phyloP scores from a whole-genome alignment of 148 eudicot species.

The Fagopyrum tataricum region DNA sequence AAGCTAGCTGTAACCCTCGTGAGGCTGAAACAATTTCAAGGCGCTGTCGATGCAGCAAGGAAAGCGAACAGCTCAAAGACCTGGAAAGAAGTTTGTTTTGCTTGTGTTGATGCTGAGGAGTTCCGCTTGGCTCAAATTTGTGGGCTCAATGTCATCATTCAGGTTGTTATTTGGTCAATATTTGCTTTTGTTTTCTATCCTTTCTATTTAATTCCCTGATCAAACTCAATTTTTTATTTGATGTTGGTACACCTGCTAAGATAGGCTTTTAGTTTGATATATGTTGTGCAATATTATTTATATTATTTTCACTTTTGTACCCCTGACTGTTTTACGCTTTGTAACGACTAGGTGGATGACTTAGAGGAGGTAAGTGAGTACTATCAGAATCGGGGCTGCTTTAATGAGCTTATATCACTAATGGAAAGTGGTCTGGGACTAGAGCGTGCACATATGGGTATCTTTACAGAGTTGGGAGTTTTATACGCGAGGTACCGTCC shows the following conservation, averaged over 20 bases:
- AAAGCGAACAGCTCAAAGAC: slow-evolving; percentile 95
- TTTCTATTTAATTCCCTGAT: neutral
- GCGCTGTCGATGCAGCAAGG: slow-evolving; percentile 96
- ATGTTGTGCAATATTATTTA: neutral
- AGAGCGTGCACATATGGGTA: slow-evolving; percentile 99
- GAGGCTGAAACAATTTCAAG: slow-evolving; percentile 83
- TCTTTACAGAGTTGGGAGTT: slow-evolving; percentile 91
- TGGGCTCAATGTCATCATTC: slow-evolving; percentile 91
- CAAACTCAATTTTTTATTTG: neutral
- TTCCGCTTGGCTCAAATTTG: slow-evolving; percentile 97
- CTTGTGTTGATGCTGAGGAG: slow-evolving; percentile 98
- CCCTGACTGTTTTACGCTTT: slow-evolving; percentile 47
- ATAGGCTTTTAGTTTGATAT: neutral
- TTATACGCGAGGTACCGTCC: slow-evolving; percentile 95
- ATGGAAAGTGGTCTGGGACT: slow-evolving; percentile 99
- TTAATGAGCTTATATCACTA: slow-evolving; percentile 78
- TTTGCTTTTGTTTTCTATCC: neutral
- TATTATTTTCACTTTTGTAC: neutral
- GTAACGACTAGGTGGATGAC: slow-evolving; percentile 67
- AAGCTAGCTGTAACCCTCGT: slow-evolving; percentile 82
- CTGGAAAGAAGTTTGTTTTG: slow-evolving; percentile 98
- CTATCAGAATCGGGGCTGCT: slow-evolving; percentile 93
- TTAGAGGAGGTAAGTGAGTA: slow-evolving; percentile 91
- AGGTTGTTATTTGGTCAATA: slow-evolving; percentile 23
- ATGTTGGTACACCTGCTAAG: neutral